A percentile compares a stretch with the other conserved stretches of the same genome.
These are phyloP conservation scores for Scalesia atractyloides DNA, from an alignment of 129 eudicot species.

Conservation along the genomic window DNA sequence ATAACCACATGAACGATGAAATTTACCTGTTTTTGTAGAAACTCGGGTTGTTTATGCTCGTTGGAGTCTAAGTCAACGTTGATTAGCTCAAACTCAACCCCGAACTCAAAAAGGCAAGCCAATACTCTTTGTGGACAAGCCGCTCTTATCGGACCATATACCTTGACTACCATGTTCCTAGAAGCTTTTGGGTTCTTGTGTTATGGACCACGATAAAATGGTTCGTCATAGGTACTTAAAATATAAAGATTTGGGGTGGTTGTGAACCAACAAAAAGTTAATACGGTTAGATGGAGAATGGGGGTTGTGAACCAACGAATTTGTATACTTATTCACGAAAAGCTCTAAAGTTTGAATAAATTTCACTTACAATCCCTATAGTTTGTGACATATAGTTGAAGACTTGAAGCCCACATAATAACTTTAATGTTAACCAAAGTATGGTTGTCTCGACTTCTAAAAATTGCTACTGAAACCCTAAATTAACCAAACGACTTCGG, in stretches of 20 bases:
- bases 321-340: slow-evolving; percentile 9
- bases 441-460: no score
- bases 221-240: slow-evolving; percentile 6
- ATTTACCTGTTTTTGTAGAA: slow-evolving; percentile 56
- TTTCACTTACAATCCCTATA: background rate
- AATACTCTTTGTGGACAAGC: slow-evolving; percentile 82
- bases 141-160: slow-evolving; percentile 56
- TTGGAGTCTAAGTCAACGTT: slow-evolving; percentile 56
- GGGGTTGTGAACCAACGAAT: slow-evolving; percentile 32
- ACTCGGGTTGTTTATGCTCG: slow-evolving; percentile 60
- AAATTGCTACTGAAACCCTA: no score
- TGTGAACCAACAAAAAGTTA: slow-evolving; percentile 30
- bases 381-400: background rate
- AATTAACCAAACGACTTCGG: no score
- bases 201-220: slow-evolving; percentile 13
- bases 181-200: background rate
- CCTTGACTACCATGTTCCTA: slow-evolving; percentile 65
- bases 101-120: slow-evolving; percentile 72
- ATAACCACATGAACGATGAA: background rate
- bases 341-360: slow-evolving; percentile 1
- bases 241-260: slow-evolving; percentile 33
- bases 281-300: slow-evolving; percentile 27
- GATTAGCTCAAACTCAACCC: slow-evolving; percentile 57
- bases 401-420: background rate
- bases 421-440: background rate